Base-by-base conservation (phyloP, 2,329 filamentous ascomycete genomes). In the Lachnellula hyalina region DNA sequence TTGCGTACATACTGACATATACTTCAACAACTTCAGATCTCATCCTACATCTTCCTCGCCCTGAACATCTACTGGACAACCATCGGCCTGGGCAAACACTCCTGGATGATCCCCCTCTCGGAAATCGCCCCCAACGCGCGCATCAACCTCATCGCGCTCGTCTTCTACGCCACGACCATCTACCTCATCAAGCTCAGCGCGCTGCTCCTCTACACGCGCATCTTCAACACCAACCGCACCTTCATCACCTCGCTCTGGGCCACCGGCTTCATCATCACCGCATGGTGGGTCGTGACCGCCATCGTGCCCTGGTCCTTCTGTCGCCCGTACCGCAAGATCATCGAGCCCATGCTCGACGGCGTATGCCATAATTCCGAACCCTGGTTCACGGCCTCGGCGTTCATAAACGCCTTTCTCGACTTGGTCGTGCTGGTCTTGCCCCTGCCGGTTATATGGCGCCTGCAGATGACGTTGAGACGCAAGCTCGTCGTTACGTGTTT, bases 401-500 rank as follows among this genome's bases (percentile, higher is more conserved):
- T 14, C 23, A 47, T 47, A 5, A 47, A 47, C 28, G 44, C 25
- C 44, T 23, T 47, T 28, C 9, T 47, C 23, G 65, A 61, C 35
- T 48, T 61, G 2, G 35, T 64, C 6, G 61, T 69, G 8, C 49
- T 68, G 7, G 40, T 68, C 9, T 57, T 66, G 1, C 68, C 68
- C 2, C 44, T 64, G 60, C 77, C 75, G 9, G 73, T 75, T 2
- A 65, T 73, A 53, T 75, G 72, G 2, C 75, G 64, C 38, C 68
- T 47, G 25, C 44, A 47, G 25, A 12, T 47, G 44, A 47, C 9
- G 23, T 21, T 47, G 6, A 7, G 25, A 7, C 21, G 25, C 17
- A 47, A 47, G 44, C 17, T 47, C 17, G 9, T 28, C 15, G 6
- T 47, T 7, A 25, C 25, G 5, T 21, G 17, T 23, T 25, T 47